Conservation (phyloP, 257 asterid species). For the Verbascum thapsus region DNA sequence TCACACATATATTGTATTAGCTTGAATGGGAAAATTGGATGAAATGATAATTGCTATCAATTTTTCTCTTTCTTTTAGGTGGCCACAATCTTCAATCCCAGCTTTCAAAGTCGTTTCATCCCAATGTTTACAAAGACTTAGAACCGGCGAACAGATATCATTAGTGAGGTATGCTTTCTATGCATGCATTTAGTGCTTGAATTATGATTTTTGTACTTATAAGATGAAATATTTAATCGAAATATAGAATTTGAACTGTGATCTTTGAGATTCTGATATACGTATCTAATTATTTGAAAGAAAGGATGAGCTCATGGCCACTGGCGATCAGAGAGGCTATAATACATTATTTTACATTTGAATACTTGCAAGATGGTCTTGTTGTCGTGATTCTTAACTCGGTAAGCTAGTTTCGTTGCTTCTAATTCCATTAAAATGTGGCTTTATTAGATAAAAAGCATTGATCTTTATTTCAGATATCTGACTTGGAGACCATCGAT, state of each 20-base stretch:
- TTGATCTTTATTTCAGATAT: constrained; percentile 50
- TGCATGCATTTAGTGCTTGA: constrained; percentile 17
- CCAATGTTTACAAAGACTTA: constrained; percentile 52
- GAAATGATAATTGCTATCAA: constrained; percentile 15
- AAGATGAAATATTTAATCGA: too few relatives aligned
- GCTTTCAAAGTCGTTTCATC: constrained; percentile 64
- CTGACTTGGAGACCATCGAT: constrained; percentile 62
- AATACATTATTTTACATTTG: constrained; percentile 61
- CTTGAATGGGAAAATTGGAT: constrained; percentile 6
- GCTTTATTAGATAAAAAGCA: neutral
- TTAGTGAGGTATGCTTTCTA: constrained; percentile 65
- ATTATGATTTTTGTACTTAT: neutral
- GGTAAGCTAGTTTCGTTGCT: constrained; percentile 39
- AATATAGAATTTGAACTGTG: too few relatives aligned
- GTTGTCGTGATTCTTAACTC: constrained; percentile 73
- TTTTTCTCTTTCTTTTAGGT: constrained; percentile 55
- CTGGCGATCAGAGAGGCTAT: constrained; percentile 81
- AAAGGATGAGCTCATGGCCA: constrained; percentile 97
- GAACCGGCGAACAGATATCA: constrained; percentile 80
- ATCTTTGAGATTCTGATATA: constrained; percentile 38
- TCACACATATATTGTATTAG: neutral
- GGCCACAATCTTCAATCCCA: constrained; percentile 86
- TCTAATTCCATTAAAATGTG: neutral
- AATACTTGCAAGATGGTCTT: constrained; percentile 78
- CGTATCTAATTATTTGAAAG: constrained; percentile 63